Evolutionary conservation across 1,139 yeast species (phyloP).

Genomic region (Geotrichum citri-aurantii): DNA sequence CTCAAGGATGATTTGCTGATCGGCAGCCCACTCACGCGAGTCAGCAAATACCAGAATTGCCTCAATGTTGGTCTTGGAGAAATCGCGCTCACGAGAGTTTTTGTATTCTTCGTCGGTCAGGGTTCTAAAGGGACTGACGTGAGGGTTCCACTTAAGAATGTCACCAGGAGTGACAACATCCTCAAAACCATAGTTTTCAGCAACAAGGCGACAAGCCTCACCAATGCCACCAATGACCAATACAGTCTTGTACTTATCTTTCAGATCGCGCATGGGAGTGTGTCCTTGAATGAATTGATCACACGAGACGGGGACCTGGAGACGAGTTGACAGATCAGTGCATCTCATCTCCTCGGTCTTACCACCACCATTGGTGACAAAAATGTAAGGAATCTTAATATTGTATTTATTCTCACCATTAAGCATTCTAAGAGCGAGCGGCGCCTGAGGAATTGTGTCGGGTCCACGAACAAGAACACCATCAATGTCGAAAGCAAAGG

Average conservation of each 20-base stretch:
- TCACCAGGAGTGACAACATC: slow-evolving; percentile 75
- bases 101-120: slow-evolving; percentile 62
- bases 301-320: slow-evolving; percentile 55
- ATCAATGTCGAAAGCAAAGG: slow-evolving; percentile 83
- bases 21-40: slow-evolving; percentile 85
- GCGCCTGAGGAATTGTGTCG: slow-evolving; percentile 70
- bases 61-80: slow-evolving; percentile 56
- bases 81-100: slow-evolving; percentile 56
- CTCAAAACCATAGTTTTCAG: slow-evolving; percentile 69
- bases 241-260: slow-evolving; percentile 58
- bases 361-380: slow-evolving; percentile 88
- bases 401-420: slow-evolving; percentile 75
- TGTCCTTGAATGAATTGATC: slow-evolving; percentile 86
- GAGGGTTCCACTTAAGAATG: slow-evolving; percentile 78
- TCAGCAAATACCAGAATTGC: slow-evolving; percentile 78
- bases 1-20: slow-evolving; percentile 79
- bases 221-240: slow-evolving; percentile 83
- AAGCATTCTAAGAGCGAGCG: slow-evolving; percentile 59
- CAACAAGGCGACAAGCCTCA: slow-evolving; percentile 73
- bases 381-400: slow-evolving; percentile 76
- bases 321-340: slow-evolving; percentile 55
- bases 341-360: slow-evolving; percentile 70
- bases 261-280: slow-evolving; percentile 81
- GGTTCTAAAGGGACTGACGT: slow-evolving; percentile 74
- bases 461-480: slow-evolving; percentile 80